Evolutionary conservation across 2,329 filamentous ascomycete genomes (phyloP).

Genomic region (Phialophora macrospora): DNA sequence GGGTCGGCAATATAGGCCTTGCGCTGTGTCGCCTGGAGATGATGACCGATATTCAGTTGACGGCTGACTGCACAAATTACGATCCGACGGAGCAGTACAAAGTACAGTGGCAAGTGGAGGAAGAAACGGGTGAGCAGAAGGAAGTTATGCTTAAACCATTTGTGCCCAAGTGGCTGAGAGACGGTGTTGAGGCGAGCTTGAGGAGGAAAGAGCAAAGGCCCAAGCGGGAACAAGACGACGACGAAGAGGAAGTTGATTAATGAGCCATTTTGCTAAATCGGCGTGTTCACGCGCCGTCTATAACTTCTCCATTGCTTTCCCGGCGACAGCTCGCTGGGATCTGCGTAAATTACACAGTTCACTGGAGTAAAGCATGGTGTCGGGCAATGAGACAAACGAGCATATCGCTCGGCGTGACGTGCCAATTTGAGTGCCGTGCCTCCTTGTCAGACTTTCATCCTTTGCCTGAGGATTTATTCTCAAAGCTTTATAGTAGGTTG

Average conservation of each 20-base stretch:
- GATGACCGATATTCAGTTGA: constrained; percentile 81
- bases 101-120: constrained; percentile 55
- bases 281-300: neutral
- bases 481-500: neutral
- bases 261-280: neutral
- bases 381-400: neutral
- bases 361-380: neutral
- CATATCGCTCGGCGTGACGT: neutral
- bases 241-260: constrained; percentile 34
- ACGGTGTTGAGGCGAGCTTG: constrained; percentile 41
- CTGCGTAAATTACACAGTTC: neutral
- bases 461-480: neutral
- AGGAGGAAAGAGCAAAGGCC: constrained; percentile 36
- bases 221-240: constrained; percentile 32
- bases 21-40: constrained; percentile 84
- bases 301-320: neutral
- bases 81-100: constrained; percentile 67
- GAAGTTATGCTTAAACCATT: constrained; percentile 74
- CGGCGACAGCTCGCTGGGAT: neutral
- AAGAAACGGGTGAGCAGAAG: constrained; percentile 42
- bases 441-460: neutral
- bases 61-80: constrained; percentile 67
- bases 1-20: constrained; percentile 83
- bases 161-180: constrained; percentile 74
- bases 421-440: too few species aligned